phyloP scores from a whole-genome alignment of 2,329 filamentous ascomycete genomes.

The Thelonectria discophora region DNA sequence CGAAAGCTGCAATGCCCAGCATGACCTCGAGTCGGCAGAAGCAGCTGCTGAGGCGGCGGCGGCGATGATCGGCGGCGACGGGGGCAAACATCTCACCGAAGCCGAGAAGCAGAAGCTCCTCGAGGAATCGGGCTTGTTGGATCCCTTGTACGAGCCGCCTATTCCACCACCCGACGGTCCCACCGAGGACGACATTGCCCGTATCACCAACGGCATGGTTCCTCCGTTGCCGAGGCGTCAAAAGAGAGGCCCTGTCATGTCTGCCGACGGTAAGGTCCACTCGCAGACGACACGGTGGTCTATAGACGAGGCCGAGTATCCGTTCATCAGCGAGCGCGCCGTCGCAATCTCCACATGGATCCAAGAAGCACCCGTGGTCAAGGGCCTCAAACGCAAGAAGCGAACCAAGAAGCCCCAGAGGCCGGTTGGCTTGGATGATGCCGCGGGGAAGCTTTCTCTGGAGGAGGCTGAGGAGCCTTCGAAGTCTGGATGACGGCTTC shows the following conservation, averaged over 20 bases:
- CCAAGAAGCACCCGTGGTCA: constrained; percentile 60
- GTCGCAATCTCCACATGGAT: constrained; percentile 77
- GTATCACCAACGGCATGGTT: constrained; percentile 2
- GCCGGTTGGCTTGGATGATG: constrained; percentile 18
- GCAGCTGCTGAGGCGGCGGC: constrained; percentile 39
- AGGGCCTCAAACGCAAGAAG: constrained; percentile 43
- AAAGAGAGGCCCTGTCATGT: background rate
- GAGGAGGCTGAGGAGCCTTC: constrained; percentile 10
- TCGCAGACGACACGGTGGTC: constrained; percentile 58
- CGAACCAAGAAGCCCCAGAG: constrained; percentile 43
- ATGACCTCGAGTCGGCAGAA: constrained; percentile 25
- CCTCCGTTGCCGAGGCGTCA: background rate
- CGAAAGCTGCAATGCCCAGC: constrained; percentile 27
- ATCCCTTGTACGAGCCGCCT: constrained; percentile 73
- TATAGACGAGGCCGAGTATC: constrained; percentile 73
- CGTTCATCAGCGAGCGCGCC: constrained; percentile 74
- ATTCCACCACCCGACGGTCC: constrained; percentile 59
- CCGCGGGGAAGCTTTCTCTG: constrained; percentile 23
- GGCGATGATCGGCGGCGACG: constrained; percentile 39
- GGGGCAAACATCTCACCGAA: constrained; percentile 48
- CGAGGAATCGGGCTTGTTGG: constrained; percentile 72
- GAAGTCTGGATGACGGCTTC: constrained; percentile 7
- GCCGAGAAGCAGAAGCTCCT: constrained; percentile 66
- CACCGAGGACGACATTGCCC: constrained; percentile 58
- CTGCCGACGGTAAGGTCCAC: background rate